Evolutionary conservation across 2,329 filamentous ascomycete species (phyloP), one percentile per base, ranked within the genome.

Genomic region (Thermochaetoides dissita): DNA sequence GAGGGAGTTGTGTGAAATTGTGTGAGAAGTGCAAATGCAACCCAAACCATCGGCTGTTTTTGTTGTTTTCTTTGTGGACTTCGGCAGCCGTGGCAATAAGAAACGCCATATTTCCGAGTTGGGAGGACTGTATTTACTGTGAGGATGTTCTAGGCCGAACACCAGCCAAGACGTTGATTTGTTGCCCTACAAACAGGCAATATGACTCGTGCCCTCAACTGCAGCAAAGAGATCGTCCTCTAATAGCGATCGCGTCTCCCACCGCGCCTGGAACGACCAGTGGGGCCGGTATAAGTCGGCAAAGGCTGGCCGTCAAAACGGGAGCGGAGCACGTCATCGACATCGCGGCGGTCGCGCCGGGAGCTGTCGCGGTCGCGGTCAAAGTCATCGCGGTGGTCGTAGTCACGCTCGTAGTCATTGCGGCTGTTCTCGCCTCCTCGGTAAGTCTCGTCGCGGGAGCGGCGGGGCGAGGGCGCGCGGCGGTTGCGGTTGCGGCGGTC

Each of bases 401-500:
- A 37, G 39, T 40, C 40, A 8, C 40, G 30, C 11, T 38, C 30
- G 24, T 34, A 30, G 12, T 38, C 37, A 36, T 43, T 41, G 8
- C 39, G 10, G 10, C 38, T 43, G 11, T 43, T 37, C 7, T 43
- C 34, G 29, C 44, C 42, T 1, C 28, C 10, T 36, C 40, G 46
- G 37, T 41, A 40, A 35, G 43, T 40, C 32, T 34, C 34, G 5
- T 39, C 30, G 38, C 40, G 39, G 8, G 40, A 38, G 28, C 39
- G 43, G 10, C 34, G 40, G 17, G 46, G 38, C 9, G 41, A 39
- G 30, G 34, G 36, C 6, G 28, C 33, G 9, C 40, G 30, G 36
- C 45, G 38, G 32, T 36, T 36, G 9, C 46, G 37, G 24, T 30
- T 36, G 8, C 63, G 62, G 8, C 64, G 59, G 12, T 60, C 61